Percentiles rank a stretch among this genome's conserved stretches.
phyloP scores from a whole-genome alignment of 495 filamentous ascomycete genomes.

The Paragyromitra xinjiangensis region DNA sequence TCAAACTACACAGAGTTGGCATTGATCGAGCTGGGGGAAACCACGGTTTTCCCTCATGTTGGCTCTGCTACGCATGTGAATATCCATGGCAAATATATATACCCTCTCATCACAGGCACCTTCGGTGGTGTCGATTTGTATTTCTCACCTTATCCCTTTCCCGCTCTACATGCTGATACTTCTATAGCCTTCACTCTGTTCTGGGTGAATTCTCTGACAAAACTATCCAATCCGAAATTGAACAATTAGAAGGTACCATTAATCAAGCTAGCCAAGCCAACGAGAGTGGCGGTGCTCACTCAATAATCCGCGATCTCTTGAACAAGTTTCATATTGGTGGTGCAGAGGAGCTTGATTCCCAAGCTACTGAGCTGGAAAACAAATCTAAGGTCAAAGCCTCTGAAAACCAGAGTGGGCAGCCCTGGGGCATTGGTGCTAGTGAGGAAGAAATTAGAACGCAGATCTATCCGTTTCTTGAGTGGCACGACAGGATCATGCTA shows the following conservation, averaged over 20 bases:
- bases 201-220: slow-evolving; percentile 90
- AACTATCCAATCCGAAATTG: slow-evolving; percentile 83
- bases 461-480: slow-evolving; percentile 85
- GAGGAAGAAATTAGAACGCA: slow-evolving; percentile 70
- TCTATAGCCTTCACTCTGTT: slow-evolving; percentile 77
- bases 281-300: slow-evolving; percentile 62
- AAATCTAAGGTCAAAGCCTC: slow-evolving; percentile 60
- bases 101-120: slow-evolving; percentile 84
- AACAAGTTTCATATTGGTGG: slow-evolving; percentile 76
- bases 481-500: slow-evolving; percentile 86
- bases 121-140: slow-evolving; percentile 85
- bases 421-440: slow-evolving; percentile 39
- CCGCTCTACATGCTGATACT: slow-evolving; percentile 10
- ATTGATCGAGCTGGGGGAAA: slow-evolving; percentile 83
- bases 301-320: slow-evolving; percentile 76
- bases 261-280: slow-evolving; percentile 65
- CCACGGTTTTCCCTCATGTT: slow-evolving; percentile 82
- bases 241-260: slow-evolving; percentile 81
- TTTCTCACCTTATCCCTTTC: not conserved
- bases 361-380: slow-evolving; percentile 74
- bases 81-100: slow-evolving; percentile 73
- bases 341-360: slow-evolving; percentile 71
- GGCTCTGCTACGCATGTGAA: slow-evolving; percentile 73
- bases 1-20: slow-evolving; percentile 90
- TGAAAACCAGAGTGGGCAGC: slow-evolving; percentile 35